Percentiles rank a stretch among this genome's conserved stretches.
These are phyloP conservation scores for Gentiana macrophylla DNA, from an alignment of 257 asterid species.

Conservation along the genomic window DNA sequence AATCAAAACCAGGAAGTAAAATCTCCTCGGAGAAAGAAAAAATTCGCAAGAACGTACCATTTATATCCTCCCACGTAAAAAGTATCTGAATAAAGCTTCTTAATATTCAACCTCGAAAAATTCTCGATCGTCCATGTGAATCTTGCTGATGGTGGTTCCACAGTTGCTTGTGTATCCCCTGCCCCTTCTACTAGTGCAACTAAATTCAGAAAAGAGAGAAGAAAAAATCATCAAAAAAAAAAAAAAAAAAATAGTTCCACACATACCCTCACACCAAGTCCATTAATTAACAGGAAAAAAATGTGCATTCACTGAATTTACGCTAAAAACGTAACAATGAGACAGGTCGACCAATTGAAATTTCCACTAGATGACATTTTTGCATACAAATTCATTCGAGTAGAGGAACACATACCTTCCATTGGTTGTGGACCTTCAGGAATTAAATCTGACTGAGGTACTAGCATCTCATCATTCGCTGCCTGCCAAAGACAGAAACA, in stretches of 20 bases:
- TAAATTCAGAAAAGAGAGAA: constrained; percentile 2
- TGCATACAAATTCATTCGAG: constrained; percentile 1
- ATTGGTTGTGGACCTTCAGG: constrained; percentile 56
- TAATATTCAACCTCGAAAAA: constrained; percentile 50
- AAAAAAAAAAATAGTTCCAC: background rate
- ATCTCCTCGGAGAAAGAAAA: constrained; percentile 1
- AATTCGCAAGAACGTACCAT: constrained; percentile 25
- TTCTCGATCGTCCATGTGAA: constrained; percentile 59
- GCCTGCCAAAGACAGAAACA: constrained; percentile 25
- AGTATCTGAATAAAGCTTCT: constrained; percentile 51
- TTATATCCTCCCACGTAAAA: constrained; percentile 51
- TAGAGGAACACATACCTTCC: constrained; percentile 46
- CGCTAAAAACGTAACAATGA: background rate
- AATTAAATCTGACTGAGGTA: constrained; percentile 43
- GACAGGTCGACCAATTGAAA: constrained; percentile 3
- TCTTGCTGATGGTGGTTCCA: constrained; percentile 54
- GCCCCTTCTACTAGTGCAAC: constrained; percentile 37
- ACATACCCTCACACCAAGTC: background rate
- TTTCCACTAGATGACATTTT: background rate
- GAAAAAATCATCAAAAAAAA: constrained; percentile 2
- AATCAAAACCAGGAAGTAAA: background rate
- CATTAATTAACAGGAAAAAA: constrained; percentile 1
- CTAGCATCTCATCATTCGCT: constrained; percentile 59
- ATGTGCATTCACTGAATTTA: too few relatives aligned
- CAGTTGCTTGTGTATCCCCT: constrained; percentile 36